Percentiles rank a stretch among this genome's conserved stretches.
Evolutionary conservation across 2,329 filamentous ascomycete genomes (phyloP).

Genomic region (Cordyceps javanica): DNA sequence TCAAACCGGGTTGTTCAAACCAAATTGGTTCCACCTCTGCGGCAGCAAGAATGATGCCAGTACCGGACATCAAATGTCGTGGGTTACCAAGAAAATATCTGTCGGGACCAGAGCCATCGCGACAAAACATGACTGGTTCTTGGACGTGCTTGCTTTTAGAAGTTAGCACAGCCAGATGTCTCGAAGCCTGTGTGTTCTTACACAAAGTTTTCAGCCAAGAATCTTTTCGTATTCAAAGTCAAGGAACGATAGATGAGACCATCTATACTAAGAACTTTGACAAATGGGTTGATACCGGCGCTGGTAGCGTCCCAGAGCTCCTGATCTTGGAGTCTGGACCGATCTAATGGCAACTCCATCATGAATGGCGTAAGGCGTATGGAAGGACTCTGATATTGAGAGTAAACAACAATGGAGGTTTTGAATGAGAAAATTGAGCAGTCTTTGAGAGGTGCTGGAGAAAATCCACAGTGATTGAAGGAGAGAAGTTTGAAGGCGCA

Average conservation of each 20-base stretch:
- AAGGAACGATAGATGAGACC: constrained; percentile 16
- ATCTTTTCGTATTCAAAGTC: constrained; percentile 18
- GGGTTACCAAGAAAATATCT: constrained; percentile 23
- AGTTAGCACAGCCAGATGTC: constrained; percentile 2
- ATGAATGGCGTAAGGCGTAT: background rate
- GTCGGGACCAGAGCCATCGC: constrained; percentile 21
- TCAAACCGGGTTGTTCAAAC: constrained; percentile 14
- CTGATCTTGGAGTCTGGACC: constrained; percentile 4
- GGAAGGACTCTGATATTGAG: background rate
- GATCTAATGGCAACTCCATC: background rate
- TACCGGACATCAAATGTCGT: constrained; percentile 19
- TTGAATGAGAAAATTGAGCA: background rate
- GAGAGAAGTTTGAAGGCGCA: background rate
- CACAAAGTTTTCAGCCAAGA: constrained; percentile 21
- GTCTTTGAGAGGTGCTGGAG: background rate
- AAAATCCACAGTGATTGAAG: background rate
- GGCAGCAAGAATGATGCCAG: constrained; percentile 18
- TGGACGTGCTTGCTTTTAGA: constrained; percentile 16
- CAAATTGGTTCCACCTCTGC: constrained; percentile 19
- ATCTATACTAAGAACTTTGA: constrained; percentile 17
- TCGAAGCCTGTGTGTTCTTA: constrained; percentile 12
- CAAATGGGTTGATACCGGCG: constrained; percentile 15
- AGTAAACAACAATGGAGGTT: background rate
- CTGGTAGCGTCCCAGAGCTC: constrained; percentile 16
- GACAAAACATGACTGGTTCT: constrained; percentile 21